A percentile compares a stretch with the other conserved stretches of the same genome.
phyloP scores from a whole-genome alignment of 768 basidiomycete species.

The Candolleomyces efflorescens region DNA sequence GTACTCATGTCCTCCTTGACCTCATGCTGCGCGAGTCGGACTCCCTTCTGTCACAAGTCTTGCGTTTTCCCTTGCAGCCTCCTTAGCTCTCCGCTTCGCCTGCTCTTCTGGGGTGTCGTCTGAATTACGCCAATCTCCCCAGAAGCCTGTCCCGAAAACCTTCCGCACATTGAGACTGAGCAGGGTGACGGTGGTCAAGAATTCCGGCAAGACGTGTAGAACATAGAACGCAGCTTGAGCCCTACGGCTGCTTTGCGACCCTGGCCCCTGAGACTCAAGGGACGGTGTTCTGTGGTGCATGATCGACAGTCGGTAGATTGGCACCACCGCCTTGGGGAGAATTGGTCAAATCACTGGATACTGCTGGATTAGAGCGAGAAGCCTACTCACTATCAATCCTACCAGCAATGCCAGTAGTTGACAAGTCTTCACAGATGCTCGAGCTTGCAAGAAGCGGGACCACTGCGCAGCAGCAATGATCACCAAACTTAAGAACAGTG shows the following conservation, averaged over 20 bases:
- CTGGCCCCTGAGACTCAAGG: conserved; percentile 22
- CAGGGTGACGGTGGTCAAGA: conserved; percentile 25
- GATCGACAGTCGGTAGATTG: conserved; percentile 33
- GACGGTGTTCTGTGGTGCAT: conserved; percentile 31
- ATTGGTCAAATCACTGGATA: not conserved
- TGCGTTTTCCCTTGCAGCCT: conserved; percentile 21
- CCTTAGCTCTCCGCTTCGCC: conserved; percentile 30
- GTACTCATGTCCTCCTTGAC: too few species aligned
- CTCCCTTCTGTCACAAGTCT: too few species aligned
- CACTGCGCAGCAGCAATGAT: conserved; percentile 3
- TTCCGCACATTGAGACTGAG: conserved; percentile 25
- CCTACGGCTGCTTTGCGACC: conserved; percentile 23
- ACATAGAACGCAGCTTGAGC: conserved; percentile 38
- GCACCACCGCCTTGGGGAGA: conserved; percentile 20
- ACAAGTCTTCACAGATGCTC: not conserved
- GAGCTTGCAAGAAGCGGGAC: not conserved
- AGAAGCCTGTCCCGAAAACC: conserved; percentile 26
- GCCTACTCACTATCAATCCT: not conserved
- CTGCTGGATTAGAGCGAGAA: not conserved
- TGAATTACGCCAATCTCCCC: conserved; percentile 21
- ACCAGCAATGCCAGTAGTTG: not conserved
- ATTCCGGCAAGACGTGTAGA: conserved; percentile 38
- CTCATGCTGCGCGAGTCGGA: too few species aligned
- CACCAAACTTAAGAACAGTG: conserved; percentile 8
- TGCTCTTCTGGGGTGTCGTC: conserved; percentile 28